phyloP scores from a whole-genome alignment of 129 eudicot species.

The Lonicera japonica region DNA sequence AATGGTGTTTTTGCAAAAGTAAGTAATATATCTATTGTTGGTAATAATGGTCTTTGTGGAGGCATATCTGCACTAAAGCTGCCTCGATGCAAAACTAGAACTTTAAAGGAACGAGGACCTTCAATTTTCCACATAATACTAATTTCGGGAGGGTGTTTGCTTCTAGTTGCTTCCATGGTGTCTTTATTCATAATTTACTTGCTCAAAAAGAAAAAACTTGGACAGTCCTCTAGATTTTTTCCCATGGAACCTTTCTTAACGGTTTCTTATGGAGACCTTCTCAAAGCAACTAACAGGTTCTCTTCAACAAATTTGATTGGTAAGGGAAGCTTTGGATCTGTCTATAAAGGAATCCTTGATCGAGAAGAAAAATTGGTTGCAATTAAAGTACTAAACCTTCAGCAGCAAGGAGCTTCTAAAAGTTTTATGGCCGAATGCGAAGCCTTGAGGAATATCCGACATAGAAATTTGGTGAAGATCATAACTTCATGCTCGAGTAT shows the following conservation, averaged over 20 bases:
- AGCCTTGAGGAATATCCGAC: constrained; percentile 27
- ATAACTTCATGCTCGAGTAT: constrained; percentile 34
- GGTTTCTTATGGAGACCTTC: constrained; percentile 23
- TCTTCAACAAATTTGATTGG: constrained; percentile 29
- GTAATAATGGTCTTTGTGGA: not conserved
- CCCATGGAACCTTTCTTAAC: not conserved
- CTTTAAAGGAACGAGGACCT: not conserved
- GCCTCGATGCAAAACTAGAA: not conserved
- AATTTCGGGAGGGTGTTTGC: not conserved
- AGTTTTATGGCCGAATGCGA: constrained; percentile 33
- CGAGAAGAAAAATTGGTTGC: constrained; percentile 15
- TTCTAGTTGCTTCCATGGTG: too few species aligned
- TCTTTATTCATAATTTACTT: not conserved
- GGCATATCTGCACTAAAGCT: not conserved
- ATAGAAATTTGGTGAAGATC: constrained; percentile 30
- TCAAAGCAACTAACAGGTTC: constrained; percentile 29
- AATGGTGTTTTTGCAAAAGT: not conserved
- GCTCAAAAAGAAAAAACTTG: not conserved
- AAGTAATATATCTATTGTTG: not conserved
- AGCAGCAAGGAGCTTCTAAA: constrained; percentile 17
- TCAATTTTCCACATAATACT: not conserved
- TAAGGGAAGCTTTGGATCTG: constrained; percentile 24
- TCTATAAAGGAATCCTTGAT: constrained; percentile 28
- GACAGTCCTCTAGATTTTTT: not conserved
- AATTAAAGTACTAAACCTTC: constrained; percentile 33